Conservation (phyloP, 305 asterid species). For the Solanum chacoense region DNA sequence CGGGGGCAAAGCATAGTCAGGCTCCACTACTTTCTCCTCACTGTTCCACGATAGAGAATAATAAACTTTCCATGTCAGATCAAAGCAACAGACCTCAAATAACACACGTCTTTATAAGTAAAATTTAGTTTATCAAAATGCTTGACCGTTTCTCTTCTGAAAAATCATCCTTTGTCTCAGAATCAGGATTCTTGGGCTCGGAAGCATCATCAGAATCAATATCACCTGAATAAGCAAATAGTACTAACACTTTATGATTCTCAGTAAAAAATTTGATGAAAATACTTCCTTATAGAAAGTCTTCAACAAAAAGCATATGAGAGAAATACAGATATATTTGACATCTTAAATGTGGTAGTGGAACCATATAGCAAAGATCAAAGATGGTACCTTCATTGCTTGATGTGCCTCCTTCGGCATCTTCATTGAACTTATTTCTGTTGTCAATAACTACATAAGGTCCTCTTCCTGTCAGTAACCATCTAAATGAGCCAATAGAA, state of each 20-base stretch:
- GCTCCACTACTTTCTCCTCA: slow-evolving; percentile 32
- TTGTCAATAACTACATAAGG: slow-evolving; percentile 91
- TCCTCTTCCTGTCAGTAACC: slow-evolving; percentile 59
- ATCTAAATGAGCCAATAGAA: not conserved
- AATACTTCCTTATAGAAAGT: not conserved
- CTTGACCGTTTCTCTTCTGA: slow-evolving; percentile 45
- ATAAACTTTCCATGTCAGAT: slow-evolving; percentile 5
- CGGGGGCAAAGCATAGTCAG: slow-evolving; percentile 32
- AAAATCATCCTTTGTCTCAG: slow-evolving; percentile 34
- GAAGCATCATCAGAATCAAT: slow-evolving; percentile 53
- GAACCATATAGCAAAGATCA: not conserved
- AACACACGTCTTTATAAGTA: not conserved
- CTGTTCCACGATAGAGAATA: slow-evolving; percentile 25
- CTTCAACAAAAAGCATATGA: not conserved
- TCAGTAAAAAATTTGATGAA: not conserved
- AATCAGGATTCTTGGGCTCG: slow-evolving; percentile 22
- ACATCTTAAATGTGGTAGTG: not conserved
- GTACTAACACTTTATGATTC: not conserved
- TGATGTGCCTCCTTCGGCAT: slow-evolving; percentile 53
- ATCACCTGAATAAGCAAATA: slow-evolving; percentile 33
- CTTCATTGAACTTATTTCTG: slow-evolving; percentile 36
- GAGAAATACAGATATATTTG: not conserved
- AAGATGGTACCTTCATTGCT: slow-evolving; percentile 54
- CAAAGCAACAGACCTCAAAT: not conserved
- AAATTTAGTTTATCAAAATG: slow-evolving; percentile 4